Conservation (phyloP, 495 filamentous ascomycete genomes). For the Aspergillus saccharolyticus region DNA sequence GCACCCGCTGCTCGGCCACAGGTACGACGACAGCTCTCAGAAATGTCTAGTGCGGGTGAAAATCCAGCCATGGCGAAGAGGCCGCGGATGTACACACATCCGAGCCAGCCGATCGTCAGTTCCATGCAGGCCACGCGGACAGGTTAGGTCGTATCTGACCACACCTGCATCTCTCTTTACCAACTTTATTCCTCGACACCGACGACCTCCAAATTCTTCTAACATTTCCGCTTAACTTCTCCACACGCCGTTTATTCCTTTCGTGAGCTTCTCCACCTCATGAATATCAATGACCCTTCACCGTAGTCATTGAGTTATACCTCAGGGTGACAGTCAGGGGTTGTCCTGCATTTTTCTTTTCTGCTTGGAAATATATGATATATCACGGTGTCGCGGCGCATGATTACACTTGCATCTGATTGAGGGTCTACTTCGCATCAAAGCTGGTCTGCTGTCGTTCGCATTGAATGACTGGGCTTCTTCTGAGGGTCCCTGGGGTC, state of each 20-base stretch:
- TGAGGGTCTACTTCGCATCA: constrained; percentile 19
- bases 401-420: constrained; percentile 17
- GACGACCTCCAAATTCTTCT: not conserved
- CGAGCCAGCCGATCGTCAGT: constrained; percentile 40
- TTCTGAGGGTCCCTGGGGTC: constrained; percentile 3
- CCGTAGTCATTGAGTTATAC: constrained; percentile 13
- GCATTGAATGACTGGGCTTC: constrained; percentile 2
- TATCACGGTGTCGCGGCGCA: constrained; percentile 27
- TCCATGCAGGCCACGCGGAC: constrained; percentile 38
- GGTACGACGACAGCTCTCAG: constrained; percentile 62
- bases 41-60: constrained; percentile 55
- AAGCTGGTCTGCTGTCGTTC: constrained; percentile 15
- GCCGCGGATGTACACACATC: constrained; percentile 58
- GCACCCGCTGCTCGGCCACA: constrained; percentile 35
- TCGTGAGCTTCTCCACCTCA: constrained; percentile 5
- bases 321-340: constrained; percentile 5
- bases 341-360: constrained; percentile 1
- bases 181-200: not conserved
- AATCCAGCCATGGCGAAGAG: constrained; percentile 53
- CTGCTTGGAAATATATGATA: constrained; percentile 16
- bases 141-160: constrained; percentile 17
- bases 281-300: constrained; percentile 4
- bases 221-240: not conserved
- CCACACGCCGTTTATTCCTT: not conserved
- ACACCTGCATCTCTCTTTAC: not conserved